phyloP scores from a whole-genome alignment of 139 green algal species.

The Coelastrella sp. region DNA sequence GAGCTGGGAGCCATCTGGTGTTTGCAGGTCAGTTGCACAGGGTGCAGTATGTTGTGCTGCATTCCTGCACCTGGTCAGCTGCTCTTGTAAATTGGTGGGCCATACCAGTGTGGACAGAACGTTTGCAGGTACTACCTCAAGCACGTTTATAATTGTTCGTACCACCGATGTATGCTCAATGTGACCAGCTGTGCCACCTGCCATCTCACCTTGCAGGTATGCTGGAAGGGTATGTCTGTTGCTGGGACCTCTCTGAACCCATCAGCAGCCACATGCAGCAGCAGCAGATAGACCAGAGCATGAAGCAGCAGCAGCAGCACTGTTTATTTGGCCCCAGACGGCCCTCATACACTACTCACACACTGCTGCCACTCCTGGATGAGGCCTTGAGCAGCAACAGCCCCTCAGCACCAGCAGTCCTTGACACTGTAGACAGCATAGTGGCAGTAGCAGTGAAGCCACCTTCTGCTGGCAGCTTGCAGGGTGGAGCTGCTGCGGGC shows the following conservation, averaged over 20 bases:
- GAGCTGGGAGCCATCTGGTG: constrained; percentile 50
- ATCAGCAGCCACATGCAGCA: constrained; percentile 13
- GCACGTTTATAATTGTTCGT: not conserved
- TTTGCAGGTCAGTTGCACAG: constrained; percentile 56
- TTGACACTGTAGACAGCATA: not conserved
- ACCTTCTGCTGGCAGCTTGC: constrained; percentile 2
- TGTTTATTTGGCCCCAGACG: constrained; percentile 41
- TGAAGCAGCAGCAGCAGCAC: not conserved
- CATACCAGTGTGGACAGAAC: not conserved
- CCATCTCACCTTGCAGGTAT: constrained; percentile 52
- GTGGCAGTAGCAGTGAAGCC: not conserved
- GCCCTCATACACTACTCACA: constrained; percentile 59
- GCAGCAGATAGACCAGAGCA: not conserved
- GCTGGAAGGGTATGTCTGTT: constrained; percentile 66
- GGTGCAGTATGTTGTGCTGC: not conserved
- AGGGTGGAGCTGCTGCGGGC: constrained; percentile 38
- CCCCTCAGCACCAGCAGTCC: not conserved
- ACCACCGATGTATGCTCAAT: not conserved
- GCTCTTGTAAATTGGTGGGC: not conserved
- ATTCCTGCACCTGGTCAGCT: not conserved
- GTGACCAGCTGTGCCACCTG: not conserved
- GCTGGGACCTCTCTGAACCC: constrained; percentile 69
- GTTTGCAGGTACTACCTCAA: not conserved
- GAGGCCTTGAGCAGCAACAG: constrained; percentile 3
- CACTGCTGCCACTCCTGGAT: constrained; percentile 43